These are phyloP conservation scores for Tothia fuscella DNA, from an alignment of 2,329 filamentous ascomycete species.

Conservation along the genomic window DNA sequence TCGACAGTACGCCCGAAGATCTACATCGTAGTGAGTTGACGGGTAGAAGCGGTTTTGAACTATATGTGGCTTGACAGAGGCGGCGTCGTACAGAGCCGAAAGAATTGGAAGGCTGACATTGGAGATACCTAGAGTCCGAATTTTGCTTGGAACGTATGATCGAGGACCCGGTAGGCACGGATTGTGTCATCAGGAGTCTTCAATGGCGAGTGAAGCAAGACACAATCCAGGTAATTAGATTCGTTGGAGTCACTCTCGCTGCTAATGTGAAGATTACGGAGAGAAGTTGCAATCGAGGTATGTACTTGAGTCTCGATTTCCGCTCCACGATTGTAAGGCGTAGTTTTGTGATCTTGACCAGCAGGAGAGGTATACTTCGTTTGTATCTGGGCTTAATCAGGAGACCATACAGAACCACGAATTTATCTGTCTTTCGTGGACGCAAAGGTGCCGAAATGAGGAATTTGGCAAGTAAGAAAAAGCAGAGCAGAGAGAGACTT, in stretches of 20 bases:
- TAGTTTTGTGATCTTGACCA: conserved; percentile 47
- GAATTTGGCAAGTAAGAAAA: too few relatives aligned
- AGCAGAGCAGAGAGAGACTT: conserved; percentile 8
- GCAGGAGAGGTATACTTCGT: conserved; percentile 65
- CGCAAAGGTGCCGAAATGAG: too few relatives aligned
- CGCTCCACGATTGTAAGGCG: conserved; percentile 50
- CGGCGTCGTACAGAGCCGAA: conserved; percentile 36
- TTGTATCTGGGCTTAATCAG: conserved; percentile 45
- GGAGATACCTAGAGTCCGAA: conserved; percentile 62
- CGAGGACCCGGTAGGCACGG: conserved; percentile 54
- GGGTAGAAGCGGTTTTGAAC: conserved; percentile 67
- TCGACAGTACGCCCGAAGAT: conserved; percentile 45
- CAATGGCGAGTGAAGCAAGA: conserved; percentile 48
- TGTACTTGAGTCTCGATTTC: conserved; percentile 53
- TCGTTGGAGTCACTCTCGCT: conserved; percentile 24
- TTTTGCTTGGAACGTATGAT: conserved; percentile 52
- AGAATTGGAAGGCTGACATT: conserved; percentile 54
- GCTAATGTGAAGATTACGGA: conserved; percentile 43
- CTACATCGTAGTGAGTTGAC: conserved; percentile 46
- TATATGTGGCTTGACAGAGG: conserved; percentile 43
- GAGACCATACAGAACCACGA: not conserved
- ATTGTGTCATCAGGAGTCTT: conserved; percentile 41
- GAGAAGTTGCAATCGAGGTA: conserved; percentile 54
- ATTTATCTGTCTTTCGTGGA: too few relatives aligned
- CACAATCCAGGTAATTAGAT: conserved; percentile 42